Evolutionary conservation across 2,329 filamentous ascomycete genomes (phyloP).

Genomic region (Aspergillus terreus): DNA sequence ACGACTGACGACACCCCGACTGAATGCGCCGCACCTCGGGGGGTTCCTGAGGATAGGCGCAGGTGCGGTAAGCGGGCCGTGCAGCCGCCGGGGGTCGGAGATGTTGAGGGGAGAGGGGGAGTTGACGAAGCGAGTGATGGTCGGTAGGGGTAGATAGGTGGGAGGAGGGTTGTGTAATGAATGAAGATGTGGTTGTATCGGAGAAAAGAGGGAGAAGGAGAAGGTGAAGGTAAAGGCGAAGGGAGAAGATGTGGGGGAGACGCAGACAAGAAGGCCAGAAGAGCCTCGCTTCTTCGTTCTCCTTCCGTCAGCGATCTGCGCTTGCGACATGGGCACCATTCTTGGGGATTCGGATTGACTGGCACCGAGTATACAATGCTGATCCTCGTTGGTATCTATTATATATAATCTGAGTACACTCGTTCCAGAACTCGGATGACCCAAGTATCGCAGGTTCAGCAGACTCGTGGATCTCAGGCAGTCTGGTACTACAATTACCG

Average conservation of each 20-base stretch:
- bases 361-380: too few species aligned
- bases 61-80: slow-evolving; percentile 10
- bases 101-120: not conserved
- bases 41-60: slow-evolving; percentile 10
- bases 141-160: too few species aligned
- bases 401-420: too few species aligned
- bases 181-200: not conserved
- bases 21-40: slow-evolving; percentile 11
- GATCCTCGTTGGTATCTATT: too few species aligned
- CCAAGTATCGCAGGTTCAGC: too few species aligned
- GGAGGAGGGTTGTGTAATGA: too few species aligned
- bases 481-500: too few species aligned
- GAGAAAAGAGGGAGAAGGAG: not conserved
- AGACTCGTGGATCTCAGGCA: too few species aligned
- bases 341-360: not conserved
- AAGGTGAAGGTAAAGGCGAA: not conserved
- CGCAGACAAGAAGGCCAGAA: not conserved
- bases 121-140: too few species aligned
- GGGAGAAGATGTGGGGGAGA: not conserved
- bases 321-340: not conserved
- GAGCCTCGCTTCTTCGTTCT: slow-evolving; percentile 1
- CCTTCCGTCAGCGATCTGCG: slow-evolving; percentile 1
- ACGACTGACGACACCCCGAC: slow-evolving; percentile 2
- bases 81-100: slow-evolving; percentile 1
- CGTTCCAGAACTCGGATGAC: too few species aligned